These are phyloP conservation scores for Boehmeria nivea DNA, from an alignment of 306 rosid species.

Conservation along the genomic window DNA sequence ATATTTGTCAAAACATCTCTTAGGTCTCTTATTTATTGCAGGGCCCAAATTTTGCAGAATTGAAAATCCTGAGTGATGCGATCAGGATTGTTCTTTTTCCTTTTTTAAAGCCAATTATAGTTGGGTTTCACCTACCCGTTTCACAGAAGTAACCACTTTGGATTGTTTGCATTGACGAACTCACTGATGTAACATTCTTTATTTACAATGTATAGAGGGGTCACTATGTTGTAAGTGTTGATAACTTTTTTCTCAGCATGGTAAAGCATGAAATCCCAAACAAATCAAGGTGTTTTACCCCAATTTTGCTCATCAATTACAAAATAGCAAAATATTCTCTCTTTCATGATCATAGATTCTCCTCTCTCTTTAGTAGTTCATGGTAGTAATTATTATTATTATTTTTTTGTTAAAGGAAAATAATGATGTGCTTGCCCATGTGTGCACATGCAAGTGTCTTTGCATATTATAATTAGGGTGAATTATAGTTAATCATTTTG, in stretches of 20 bases:
- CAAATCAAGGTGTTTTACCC: neutral
- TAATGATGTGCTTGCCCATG: conserved; percentile 5
- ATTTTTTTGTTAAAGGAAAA: neutral
- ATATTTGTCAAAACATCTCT: too few species aligned
- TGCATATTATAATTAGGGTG: neutral
- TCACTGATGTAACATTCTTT: neutral
- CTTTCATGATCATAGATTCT: neutral
- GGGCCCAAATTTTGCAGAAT: conserved; percentile 15
- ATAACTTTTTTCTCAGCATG: neutral
- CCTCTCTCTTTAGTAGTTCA: neutral
- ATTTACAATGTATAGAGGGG: neutral
- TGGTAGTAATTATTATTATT: neutral
- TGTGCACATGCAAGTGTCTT: conserved; percentile 14
- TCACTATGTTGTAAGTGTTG: conserved; percentile 7
- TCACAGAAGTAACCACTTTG: conserved; percentile 1
- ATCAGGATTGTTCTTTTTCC: neutral
- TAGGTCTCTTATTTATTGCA: neutral
- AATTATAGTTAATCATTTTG: neutral
- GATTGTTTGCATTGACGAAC: neutral
- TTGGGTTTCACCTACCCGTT: too few species aligned
- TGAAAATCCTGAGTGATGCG: neutral
- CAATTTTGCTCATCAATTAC: neutral
- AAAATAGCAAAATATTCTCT: neutral
- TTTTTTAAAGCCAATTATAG: neutral
- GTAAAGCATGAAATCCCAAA: neutral